Evolutionary conservation across 2,329 filamentous ascomycete species (phyloP).

Genomic region (Orbilia brochopaga): DNA sequence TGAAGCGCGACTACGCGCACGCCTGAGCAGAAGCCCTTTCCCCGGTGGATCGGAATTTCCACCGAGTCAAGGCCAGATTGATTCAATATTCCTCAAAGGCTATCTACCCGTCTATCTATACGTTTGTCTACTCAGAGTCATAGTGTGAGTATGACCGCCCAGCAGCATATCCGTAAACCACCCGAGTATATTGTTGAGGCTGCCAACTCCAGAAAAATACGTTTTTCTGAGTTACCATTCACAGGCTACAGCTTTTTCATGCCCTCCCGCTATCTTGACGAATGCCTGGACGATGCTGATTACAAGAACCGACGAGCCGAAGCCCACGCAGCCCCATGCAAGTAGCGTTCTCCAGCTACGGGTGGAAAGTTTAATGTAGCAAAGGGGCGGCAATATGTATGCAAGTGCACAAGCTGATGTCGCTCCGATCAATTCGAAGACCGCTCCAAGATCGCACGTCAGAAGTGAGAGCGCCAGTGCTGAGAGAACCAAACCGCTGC

Average conservation of each 20-base stretch:
- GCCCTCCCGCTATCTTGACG: conserved; percentile 65
- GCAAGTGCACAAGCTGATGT: conserved; percentile 93
- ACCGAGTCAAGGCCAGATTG: no score
- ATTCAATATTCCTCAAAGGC: no score
- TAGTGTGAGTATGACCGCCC: no score
- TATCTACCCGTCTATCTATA: no score
- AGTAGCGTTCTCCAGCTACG: conserved; percentile 75
- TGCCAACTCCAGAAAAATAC: no score
- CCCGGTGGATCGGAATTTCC: no score
- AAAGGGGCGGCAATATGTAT: conserved; percentile 92
- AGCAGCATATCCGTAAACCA: no score
- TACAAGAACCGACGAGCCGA: conserved; percentile 79
- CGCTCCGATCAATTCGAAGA: conserved; percentile 94
- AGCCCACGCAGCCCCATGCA: conserved; percentile 73
- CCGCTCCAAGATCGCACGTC: conserved; percentile 90
- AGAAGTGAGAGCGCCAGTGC: conserved; percentile 79
- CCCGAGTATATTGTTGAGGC: no score
- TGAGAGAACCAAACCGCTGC: conserved; percentile 70
- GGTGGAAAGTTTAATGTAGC: conserved; percentile 90
- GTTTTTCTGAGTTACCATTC: conserved; percentile 35
- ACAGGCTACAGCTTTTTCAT: conserved; percentile 31
- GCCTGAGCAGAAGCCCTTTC: no score
- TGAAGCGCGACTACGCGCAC: no score
- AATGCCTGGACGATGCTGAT: conserved; percentile 78
- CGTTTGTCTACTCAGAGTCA: no score